Evolutionary conservation across 2,329 filamentous ascomycete species (phyloP).

Genomic region (Microcera coccophila): DNA sequence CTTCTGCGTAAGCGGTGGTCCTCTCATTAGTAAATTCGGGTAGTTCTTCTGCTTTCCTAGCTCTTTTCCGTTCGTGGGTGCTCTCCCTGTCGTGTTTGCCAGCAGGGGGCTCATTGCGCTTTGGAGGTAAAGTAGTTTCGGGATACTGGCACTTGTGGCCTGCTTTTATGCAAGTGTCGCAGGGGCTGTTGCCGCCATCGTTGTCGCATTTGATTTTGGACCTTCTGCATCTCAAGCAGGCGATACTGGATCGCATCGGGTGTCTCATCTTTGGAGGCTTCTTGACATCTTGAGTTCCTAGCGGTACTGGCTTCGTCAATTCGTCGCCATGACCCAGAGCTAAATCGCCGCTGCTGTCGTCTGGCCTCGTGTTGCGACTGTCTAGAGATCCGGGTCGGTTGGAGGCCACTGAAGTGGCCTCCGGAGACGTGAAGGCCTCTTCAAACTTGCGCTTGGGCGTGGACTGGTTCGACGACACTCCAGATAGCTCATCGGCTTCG

Average conservation of each 20-base stretch:
- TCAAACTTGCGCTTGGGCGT: slow-evolving; percentile 18
- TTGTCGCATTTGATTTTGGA: slow-evolving; percentile 90
- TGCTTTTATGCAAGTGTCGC: slow-evolving; percentile 69
- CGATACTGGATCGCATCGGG: slow-evolving; percentile 73
- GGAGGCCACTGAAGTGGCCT: slow-evolving; percentile 7
- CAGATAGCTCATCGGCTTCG: slow-evolving; percentile 36
- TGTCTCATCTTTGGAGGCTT: slow-evolving; percentile 29
- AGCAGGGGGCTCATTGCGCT: slow-evolving; percentile 39
- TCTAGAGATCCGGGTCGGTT: slow-evolving; percentile 7
- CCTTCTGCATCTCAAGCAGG: slow-evolving; percentile 69
- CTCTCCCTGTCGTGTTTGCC: slow-evolving; percentile 41
- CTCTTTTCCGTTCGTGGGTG: slow-evolving; percentile 47
- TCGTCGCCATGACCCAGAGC: slow-evolving; percentile 13
- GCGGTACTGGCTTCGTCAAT: slow-evolving; percentile 1
- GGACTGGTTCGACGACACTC: slow-evolving; percentile 10
- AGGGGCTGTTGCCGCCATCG: slow-evolving; percentile 65
- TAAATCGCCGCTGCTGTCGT: slow-evolving; percentile 7
- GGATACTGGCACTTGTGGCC: slow-evolving; percentile 72
- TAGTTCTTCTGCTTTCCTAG: slow-evolving; percentile 42
- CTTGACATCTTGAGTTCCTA: slow-evolving; percentile 11
- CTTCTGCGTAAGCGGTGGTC: slow-evolving; percentile 44
- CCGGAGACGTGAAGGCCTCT: slow-evolving; percentile 11
- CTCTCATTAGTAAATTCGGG: slow-evolving; percentile 37
- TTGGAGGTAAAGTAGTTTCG: slow-evolving; percentile 37
- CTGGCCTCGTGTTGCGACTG: slow-evolving; percentile 6